Base-by-base conservation (phyloP, 768 basidiomycete genomes). In the Serendipita sp. region DNA sequence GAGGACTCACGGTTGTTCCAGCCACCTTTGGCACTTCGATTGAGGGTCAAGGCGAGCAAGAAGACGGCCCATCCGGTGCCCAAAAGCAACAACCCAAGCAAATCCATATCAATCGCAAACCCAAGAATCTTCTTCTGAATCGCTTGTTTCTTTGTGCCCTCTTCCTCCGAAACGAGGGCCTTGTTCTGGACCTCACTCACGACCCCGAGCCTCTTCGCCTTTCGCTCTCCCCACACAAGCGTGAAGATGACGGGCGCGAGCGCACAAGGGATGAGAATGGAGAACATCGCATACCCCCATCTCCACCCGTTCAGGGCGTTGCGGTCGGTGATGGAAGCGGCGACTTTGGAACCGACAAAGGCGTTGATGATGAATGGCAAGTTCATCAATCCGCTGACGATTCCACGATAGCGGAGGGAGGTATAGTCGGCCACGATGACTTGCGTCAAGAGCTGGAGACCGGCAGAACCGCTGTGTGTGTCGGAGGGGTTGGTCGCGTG, bases 361-460 rank as follows among this genome's bases (percentile, higher is more conserved):
- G 75, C 81, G 69, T 85, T 85, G 70, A 85, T 74, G 64, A 85
- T 72, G 71, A 81, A 82, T 2, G 81, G 81, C 43, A 75, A 65
- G 4, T 78, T 76, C 13, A 75, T 76, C 30, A 82, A 71, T 4
- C 72, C 72, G 4, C 74, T 75, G 28, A 82, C 76, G 24, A 82
- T 69, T 5, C 81, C 80, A 61, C 82, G 75, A 79, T 80, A 82
- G 68, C 74, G 73, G 17, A 82, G 76, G 4, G 81, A 79, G 1
- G 81, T 82, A 62, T 79, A 79, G 67, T 83, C 82, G 24, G 82
- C 82, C 60, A 83, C 81, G 66, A 83, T 78, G 64, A 84, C 81
- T 63, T 82, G 80, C 16, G 80, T 83, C 5, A 85, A 75, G 11
- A 85, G 72, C 69, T 85, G 83, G 41, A 85, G 72, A 1, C 84